Evolutionary conservation across 306 rosid genomes (phyloP), one percentile per base, ranked within the genome.

Genomic region (Dalbergia oliveri): DNA sequence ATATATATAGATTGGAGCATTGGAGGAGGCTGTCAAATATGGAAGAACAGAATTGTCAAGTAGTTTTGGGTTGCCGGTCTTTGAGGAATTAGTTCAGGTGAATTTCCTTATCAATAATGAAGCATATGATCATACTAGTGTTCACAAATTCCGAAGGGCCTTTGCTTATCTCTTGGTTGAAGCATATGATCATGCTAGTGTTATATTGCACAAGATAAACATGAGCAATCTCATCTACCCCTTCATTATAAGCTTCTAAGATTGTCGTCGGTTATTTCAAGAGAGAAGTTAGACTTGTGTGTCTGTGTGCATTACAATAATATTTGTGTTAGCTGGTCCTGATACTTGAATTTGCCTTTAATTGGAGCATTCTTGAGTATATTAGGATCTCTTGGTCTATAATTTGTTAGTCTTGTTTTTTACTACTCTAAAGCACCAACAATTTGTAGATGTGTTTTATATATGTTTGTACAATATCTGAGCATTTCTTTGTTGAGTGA

Each of bases 61-160:
- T 53, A n/a, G 93, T 89, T 85, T 96, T 86, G 75, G 89, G 84
- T 62, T 86, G 81, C 87, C 97, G 11, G 82, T 74, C 44, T 93
- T 89, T 83, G 88, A 91, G 83, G 97, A 90, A 43, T 75, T 96
- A 75, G 97, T 93, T 77, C 94, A 87, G 98, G 99, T 96, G 83
- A 79, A 10, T 78, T 84, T 75, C 66, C 61, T 7, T 70, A 14
- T 7, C 13, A 15, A 26, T 35, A 45, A 61, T 43, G 26, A 66
- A n/a, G n/a, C n/a, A n/a, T n/a, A n/a, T n/a, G n/a, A n/a, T n/a
- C n/a, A n/a, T n/a, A n/a, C n/a, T n/a, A n/a, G n/a, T n/a, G n/a
- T n/a, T 59, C 61, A 54, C 49, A n/a, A 39, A 72, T 53, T 73
- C 69, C 34, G 1, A 11, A 44, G 34, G 31, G 26, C 41, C 16